phyloP scores from a whole-genome alignment of 768 basidiomycete genomes.

The Mrakia frigida region DNA sequence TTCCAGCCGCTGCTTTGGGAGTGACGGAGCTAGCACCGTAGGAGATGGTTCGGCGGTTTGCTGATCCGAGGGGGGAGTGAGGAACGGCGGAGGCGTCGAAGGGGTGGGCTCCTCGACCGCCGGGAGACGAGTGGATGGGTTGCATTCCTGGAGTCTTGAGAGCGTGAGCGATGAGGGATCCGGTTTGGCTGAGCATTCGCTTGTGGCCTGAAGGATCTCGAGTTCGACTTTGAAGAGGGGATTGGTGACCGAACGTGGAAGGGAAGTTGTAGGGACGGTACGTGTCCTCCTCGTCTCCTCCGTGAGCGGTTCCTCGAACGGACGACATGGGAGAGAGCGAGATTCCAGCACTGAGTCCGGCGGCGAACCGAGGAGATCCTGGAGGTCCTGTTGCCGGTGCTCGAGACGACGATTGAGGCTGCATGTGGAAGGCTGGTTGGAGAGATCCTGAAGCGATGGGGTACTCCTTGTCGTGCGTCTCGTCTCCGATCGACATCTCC shows the following conservation, averaged over 20 bases:
- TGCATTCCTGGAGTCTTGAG: constrained; percentile 31
- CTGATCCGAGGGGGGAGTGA: constrained; percentile 6
- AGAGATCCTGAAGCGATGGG: not conserved
- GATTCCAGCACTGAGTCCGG: constrained; percentile 8
- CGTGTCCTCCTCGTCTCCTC: constrained; percentile 24
- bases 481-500: not conserved
- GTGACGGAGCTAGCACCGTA: constrained; percentile 6
- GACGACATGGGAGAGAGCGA: constrained; percentile 32
- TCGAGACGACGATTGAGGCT: constrained; percentile 5
- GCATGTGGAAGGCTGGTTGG: constrained; percentile 27
- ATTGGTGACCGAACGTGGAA: not conserved
- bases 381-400: not conserved
- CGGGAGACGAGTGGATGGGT: constrained; percentile 25
- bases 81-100: constrained; percentile 7
- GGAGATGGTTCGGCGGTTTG: not conserved
- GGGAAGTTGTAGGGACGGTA: not conserved
- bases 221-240: constrained; percentile 18
- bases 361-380: constrained; percentile 16
- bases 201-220: constrained; percentile 9
- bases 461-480: constrained; percentile 9
- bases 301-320: constrained; percentile 29
- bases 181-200: constrained; percentile 15
- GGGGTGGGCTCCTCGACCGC: not conserved
- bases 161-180: constrained; percentile 27
- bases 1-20: not conserved